Conservation (phyloP, 2,329 filamentous ascomycete genomes). For the Aureobasidium sp. region DNA sequence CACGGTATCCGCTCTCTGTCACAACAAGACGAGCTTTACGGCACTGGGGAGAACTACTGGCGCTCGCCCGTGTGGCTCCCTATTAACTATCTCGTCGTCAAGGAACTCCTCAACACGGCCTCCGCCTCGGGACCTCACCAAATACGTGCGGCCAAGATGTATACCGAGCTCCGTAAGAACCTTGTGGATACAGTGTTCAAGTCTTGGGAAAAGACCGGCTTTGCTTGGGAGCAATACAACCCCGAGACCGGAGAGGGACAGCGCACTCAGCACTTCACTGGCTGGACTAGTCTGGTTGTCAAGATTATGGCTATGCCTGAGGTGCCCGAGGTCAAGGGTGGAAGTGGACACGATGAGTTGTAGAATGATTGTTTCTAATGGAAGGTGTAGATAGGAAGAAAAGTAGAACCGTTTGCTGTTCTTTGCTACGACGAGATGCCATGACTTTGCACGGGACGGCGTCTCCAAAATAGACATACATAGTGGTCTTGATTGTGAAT, state of each 20-base stretch:
- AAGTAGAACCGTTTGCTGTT: background rate
- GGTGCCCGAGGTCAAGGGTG: constrained; percentile 29
- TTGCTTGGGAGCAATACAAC: constrained; percentile 98
- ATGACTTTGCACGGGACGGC: no score
- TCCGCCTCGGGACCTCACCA: constrained; percentile 58
- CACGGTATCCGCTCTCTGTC: constrained; percentile 87
- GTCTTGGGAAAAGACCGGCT: constrained; percentile 83
- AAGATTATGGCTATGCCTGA: constrained; percentile 96
- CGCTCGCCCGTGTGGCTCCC: constrained; percentile 90
- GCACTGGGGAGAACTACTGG: constrained; percentile 95
- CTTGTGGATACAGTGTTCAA: constrained; percentile 82
- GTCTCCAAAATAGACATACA: no score
- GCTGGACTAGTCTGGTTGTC: constrained; percentile 96
- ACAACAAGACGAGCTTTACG: constrained; percentile 73
- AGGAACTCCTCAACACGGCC: constrained; percentile 63
- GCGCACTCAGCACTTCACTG: constrained; percentile 93
- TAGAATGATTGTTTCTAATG: constrained; percentile 20
- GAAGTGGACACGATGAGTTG: constrained; percentile 40
- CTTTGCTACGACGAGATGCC: background rate
- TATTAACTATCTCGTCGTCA: constrained; percentile 83
- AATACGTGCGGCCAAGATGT: constrained; percentile 61
- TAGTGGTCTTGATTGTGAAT: no score
- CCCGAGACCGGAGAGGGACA: constrained; percentile 89
- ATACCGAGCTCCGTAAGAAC: constrained; percentile 69
- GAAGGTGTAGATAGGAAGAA: background rate